Base-by-base conservation (phyloP, 2,329 filamentous ascomycete species). In the Fusarium irregulare region DNA sequence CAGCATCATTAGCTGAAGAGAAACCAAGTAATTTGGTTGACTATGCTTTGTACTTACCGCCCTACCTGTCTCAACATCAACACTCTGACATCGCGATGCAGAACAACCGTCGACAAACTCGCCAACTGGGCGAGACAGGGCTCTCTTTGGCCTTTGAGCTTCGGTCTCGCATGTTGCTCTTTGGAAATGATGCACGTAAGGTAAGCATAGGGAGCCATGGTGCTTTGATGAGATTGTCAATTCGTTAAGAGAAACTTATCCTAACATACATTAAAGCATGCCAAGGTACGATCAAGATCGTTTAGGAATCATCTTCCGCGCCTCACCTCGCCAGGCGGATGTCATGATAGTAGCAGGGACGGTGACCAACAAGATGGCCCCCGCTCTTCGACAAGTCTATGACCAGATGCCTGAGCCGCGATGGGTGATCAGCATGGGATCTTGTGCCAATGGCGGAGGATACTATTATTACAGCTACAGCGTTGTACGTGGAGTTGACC, bases 391-490 rank as follows among this genome's bases (percentile, higher is more conserved):
- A 69, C 87, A 88, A 73, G 84, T 89, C 40, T 91, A 91, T 75
- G 89, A 91, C 68, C 89, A 91, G 77, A 91, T 91, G 88, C 88
- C 89, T 0, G 88, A 91, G 25, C 88, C 88, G 0, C 80, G 84
- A 65, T 90, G 88, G 88, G 80, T 85, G 23, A 87, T 92, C 70
- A 90, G 87, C 72, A 92, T 92, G 89, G 90, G 90, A 9, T 89
- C 86, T 59, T 92, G 90, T 76, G 89, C 90, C 27, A 92, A 92
- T 75, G 89, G 90, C 23, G 90, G 90, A 60, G 90, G 90, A 16
- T 92, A 92, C 78, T 92, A 92, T 78, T 90, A 92, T 77, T 92
- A 92, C 79, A 90, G 87, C 75, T 92, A 92, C 79, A 86, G 83
- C 53, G 89, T 92, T 16, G 84, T 89, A 16, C 81, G 90, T 40